These are phyloP conservation scores for Peronospora destructor DNA, from an alignment of 352 stramenopile species.

Conservation along the genomic window DNA sequence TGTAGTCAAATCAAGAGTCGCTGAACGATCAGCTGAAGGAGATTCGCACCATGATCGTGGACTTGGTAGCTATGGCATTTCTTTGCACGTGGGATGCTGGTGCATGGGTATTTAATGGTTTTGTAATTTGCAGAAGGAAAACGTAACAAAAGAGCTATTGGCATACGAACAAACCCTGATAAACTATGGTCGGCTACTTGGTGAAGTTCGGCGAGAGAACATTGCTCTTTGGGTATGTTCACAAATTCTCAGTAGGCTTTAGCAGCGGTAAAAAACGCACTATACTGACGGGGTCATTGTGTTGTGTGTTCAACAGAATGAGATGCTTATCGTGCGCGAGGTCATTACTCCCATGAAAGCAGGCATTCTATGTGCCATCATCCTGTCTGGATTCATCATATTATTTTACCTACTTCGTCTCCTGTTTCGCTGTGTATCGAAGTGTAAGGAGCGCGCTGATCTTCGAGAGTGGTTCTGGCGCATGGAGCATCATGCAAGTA, in stretches of 20 bases:
- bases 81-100: neutral
- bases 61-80: conserved; percentile 30
- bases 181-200: conserved; percentile 31
- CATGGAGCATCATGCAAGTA: conserved; percentile 33
- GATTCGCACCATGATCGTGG: conserved; percentile 40
- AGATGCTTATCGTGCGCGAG: conserved; percentile 71
- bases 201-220: conserved; percentile 43
- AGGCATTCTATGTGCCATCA: conserved; percentile 63
- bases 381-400: conserved; percentile 67
- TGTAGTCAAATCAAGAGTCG: conserved; percentile 41
- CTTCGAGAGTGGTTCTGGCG: conserved; percentile 74
- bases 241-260: neutral
- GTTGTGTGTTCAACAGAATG: conserved; percentile 34
- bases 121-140: conserved; percentile 28
- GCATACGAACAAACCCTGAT: conserved; percentile 28
- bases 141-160: conserved; percentile 29
- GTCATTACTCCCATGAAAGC: conserved; percentile 86
- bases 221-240: conserved; percentile 39
- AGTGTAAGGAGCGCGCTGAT: conserved; percentile 64
- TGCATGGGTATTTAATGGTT: neutral
- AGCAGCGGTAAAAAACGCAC: neutral
- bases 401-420: conserved; percentile 63
- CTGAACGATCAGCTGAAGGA: conserved; percentile 46
- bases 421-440: conserved; percentile 60
- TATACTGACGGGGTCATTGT: neutral